Evolutionary conservation across 1,139 yeast species (phyloP), one percentile per base, ranked within the genome.

Genomic region (Yamadazyma membranifaciens): DNA sequence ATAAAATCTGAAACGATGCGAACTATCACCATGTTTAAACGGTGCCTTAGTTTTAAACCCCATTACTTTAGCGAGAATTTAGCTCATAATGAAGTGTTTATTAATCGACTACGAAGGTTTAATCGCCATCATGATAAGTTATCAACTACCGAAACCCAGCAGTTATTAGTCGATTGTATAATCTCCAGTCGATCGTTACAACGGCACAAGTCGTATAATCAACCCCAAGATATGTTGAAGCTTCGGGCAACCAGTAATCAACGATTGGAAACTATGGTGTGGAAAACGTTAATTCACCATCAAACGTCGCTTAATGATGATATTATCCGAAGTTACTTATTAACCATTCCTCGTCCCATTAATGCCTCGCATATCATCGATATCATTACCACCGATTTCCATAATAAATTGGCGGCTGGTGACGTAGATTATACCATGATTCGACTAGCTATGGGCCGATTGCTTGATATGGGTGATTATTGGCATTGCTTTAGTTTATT

Each of bases 391-490:
- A 12, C n/a, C 3, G 30, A 13, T 9, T 34, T 34, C 16, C 15
- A 24, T 16, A 33, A 17, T 6, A 20, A 39, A 32, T 6, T 17
- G 49, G 11, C 15, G 24, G 33, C 34, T 2, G 16, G 16, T 16
- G 26, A 25, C 2, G 37, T 42, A 3, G 45, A 47, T 22, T 37
- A 41, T 9, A 41, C 43, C 3, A 38, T 49, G 6, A 44, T 59
- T 6, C 37, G 52, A 27, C 33, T 54, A 4, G 57, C 57, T 0
- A 44, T 66, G 25, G 52, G 52, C 20, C 34, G 49, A 9, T 48
- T 69, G 7, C 51, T 70, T 4, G 49, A 48, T 3, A 46, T 54
- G n/a, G 62, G 62, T 36, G 75, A 70, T 47, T 70, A 69, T 48
- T 50, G 53, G 34, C 61, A 59, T 34, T 54, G 66, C 30, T 62